Evolutionary conservation across 148 eudicot genomes (phyloP).

Genomic region (Fagopyrum tataricum): DNA sequence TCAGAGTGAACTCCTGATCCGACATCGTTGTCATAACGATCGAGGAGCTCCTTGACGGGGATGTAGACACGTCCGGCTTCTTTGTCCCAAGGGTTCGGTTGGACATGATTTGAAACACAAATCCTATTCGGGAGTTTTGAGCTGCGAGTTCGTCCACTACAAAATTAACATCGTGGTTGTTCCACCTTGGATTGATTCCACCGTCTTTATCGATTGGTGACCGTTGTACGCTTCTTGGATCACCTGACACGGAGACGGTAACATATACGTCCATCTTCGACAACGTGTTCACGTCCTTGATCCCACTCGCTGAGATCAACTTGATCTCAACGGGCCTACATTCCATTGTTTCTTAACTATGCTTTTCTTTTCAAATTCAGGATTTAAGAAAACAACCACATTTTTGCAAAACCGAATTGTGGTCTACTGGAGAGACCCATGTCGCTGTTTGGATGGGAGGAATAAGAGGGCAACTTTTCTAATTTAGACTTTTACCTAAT

Average conservation of each 20-base stretch:
- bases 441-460: no score
- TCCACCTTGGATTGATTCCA: slow-evolving; percentile 54
- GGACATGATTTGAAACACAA: slow-evolving; percentile 42
- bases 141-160: slow-evolving; percentile 39
- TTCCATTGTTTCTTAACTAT: slow-evolving; percentile 31
- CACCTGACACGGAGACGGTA: slow-evolving; percentile 38
- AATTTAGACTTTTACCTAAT: no score
- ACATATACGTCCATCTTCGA: slow-evolving; percentile 68
- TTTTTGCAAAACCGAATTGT: no score
- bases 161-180: slow-evolving; percentile 36
- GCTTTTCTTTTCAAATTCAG: no score
- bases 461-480: no score
- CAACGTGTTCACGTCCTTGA: slow-evolving; percentile 46
- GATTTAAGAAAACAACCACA: no score
- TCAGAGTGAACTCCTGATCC: not conserved
- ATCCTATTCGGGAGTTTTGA: slow-evolving; percentile 25
- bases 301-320: slow-evolving; percentile 39
- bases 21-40: not conserved
- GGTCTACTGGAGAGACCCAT: no score
- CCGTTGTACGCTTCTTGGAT: slow-evolving; percentile 28
- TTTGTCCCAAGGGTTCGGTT: slow-evolving; percentile 43
- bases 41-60: slow-evolving; percentile 40
- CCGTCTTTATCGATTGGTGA: slow-evolving; percentile 40
- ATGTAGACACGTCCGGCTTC: slow-evolving; percentile 57
- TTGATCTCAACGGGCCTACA: slow-evolving; percentile 49